Evolutionary conservation across 139 green algal species (phyloP).

Genomic region (Coelastrella sp.): DNA sequence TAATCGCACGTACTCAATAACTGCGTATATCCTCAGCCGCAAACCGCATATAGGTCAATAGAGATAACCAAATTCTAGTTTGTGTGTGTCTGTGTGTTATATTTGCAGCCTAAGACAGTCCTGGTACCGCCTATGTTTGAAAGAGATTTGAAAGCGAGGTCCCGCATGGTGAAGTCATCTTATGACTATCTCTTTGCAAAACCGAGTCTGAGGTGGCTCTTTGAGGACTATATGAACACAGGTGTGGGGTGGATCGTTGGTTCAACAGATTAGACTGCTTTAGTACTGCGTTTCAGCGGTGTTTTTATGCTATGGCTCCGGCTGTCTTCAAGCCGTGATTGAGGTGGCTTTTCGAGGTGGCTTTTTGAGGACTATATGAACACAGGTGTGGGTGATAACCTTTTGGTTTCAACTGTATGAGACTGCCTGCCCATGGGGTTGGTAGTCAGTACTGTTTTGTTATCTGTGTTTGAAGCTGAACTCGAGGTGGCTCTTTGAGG

Average conservation of each 20-base stretch:
- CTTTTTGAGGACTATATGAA: too few relatives aligned
- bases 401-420: too few relatives aligned
- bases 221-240: constrained; percentile 67
- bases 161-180: constrained; percentile 65
- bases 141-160: constrained; percentile 46
- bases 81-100: background rate
- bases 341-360: background rate
- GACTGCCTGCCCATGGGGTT: background rate
- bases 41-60: background rate
- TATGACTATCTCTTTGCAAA: constrained; percentile 78
- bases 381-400: too few relatives aligned
- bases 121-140: constrained; percentile 53
- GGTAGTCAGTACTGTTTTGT: background rate
- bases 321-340: constrained; percentile 58
- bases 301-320: too few relatives aligned
- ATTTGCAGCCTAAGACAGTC: constrained; percentile 42
- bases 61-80: background rate
- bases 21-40: too few relatives aligned
- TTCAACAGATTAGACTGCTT: too few relatives aligned
- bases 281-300: too few relatives aligned
- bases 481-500: too few relatives aligned
- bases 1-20: too few relatives aligned
- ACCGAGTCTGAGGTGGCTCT: constrained; percentile 65
- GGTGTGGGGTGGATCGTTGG: background rate
- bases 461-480: too few relatives aligned